phyloP scores from a whole-genome alignment of 2,329 filamentous ascomycete species.

The Sporothrix pallida region DNA sequence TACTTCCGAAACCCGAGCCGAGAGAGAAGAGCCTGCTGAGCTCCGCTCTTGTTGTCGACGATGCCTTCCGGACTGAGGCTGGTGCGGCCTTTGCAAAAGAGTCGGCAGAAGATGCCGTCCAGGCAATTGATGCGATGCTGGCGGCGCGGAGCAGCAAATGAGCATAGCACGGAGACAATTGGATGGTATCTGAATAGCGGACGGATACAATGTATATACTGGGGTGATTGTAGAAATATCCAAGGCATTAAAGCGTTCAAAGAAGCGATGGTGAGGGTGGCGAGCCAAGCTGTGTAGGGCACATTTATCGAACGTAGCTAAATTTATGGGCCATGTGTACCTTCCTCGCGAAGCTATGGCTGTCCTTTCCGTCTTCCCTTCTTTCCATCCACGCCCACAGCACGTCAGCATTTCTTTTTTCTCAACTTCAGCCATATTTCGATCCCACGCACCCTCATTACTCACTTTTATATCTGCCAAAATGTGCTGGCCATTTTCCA shows the following conservation, averaged over 20 bases:
- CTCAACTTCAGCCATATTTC: neutral
- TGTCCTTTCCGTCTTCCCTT: too few species aligned
- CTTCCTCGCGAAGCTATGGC: too few species aligned
- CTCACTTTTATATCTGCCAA: constrained; percentile 23
- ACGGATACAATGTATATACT: too few species aligned
- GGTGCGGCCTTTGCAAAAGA: neutral
- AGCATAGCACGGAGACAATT: too few species aligned
- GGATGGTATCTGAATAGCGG: too few species aligned
- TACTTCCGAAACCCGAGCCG: neutral
- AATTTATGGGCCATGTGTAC: too few species aligned
- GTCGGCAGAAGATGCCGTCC: constrained; percentile 7
- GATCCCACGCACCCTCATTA: neutral
- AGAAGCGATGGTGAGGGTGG: too few species aligned
- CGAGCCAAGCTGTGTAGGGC: too few species aligned
- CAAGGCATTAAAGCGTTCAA: too few species aligned
- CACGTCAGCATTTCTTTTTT: neutral
- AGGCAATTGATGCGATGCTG: neutral
- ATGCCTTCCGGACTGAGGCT: neutral
- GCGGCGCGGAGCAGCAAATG: too few species aligned
- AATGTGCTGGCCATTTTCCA: constrained; percentile 58
- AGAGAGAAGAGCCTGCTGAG: neutral
- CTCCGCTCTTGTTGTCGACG: neutral
- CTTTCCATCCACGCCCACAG: neutral
- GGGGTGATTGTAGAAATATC: too few species aligned
- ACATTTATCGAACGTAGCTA: too few species aligned